Conservation (phyloP, 805 yeast species). For the Schwanniomyces occidentalis region DNA sequence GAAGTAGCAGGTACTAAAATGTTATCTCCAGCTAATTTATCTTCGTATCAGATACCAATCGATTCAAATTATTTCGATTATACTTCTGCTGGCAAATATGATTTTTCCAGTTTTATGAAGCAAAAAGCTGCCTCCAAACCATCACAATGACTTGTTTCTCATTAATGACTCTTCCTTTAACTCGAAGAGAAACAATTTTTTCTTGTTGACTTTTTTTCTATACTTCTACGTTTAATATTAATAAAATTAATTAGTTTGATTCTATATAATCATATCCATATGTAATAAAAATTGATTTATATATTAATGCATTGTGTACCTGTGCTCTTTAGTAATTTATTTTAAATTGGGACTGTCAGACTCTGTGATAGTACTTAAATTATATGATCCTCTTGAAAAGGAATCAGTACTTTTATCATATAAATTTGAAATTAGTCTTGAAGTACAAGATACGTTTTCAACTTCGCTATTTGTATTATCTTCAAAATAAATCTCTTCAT, state of each 20-base stretch:
- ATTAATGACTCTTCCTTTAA: no score
- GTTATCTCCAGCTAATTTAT: background rate
- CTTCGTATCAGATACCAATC: slow-evolving; percentile 11
- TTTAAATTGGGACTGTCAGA: slow-evolving; percentile 11
- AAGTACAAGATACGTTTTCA: no score
- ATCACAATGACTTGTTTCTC: background rate
- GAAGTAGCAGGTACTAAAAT: no score
- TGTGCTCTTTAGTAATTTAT: background rate
- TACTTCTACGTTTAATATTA: no score
- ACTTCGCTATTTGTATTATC: background rate
- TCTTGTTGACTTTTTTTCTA: no score
- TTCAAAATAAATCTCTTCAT: slow-evolving; percentile 24
- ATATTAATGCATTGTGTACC: no score
- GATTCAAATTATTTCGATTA: slow-evolving; percentile 39
- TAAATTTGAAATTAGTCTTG: no score
- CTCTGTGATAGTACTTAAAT: slow-evolving; percentile 24
- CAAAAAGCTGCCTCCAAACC: slow-evolving; percentile 15
- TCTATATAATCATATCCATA: no score
- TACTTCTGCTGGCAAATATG: slow-evolving; percentile 28
- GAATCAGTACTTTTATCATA: slow-evolving; percentile 17
- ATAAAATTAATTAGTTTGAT: no score
- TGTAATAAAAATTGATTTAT: no score
- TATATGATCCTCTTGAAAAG: slow-evolving; percentile 6
- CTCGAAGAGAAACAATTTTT: no score
- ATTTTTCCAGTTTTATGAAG: slow-evolving; percentile 38